Evolutionary conservation across 345 rosid genomes (phyloP).

Genomic region (Lumnitzera racemosa): DNA sequence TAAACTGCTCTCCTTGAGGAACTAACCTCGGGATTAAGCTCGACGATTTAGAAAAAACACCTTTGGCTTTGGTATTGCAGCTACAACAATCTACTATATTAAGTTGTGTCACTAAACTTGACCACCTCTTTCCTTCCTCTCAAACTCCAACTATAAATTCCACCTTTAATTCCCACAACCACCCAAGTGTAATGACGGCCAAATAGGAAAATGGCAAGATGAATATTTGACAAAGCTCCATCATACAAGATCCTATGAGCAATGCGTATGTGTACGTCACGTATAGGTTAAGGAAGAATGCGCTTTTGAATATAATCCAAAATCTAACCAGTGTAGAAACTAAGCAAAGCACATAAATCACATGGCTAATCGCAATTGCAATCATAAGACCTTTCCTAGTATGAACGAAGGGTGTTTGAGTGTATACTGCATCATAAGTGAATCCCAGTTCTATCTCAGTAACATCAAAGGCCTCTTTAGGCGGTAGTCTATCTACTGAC

Average conservation of each 20-base stretch:
- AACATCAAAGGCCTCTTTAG: not conserved
- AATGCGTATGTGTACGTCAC: slow-evolving; percentile 1
- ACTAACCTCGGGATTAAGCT: no score
- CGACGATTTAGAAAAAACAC: no score
- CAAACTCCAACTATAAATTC: no score
- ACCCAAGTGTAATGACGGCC: not conserved
- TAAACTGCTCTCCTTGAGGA: no score
- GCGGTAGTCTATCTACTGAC: not conserved
- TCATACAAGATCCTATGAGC: not conserved
- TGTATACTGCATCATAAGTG: not conserved
- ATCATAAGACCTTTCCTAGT: no score
- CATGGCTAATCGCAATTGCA: no score
- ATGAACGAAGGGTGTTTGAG: not conserved
- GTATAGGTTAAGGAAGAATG: not conserved
- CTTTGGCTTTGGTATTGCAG: no score
- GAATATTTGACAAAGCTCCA: not conserved
- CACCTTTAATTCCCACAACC: fast-evolving
- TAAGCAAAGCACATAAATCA: not conserved
- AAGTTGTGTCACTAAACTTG: no score
- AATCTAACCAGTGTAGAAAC: not conserved
- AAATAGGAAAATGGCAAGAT: not conserved
- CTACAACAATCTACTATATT: no score
- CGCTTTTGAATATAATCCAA: not conserved
- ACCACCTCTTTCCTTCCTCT: not conserved
- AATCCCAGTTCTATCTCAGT: slow-evolving; percentile 1